Conservation (phyloP, 257 asterid genomes). For the Ballota nigra region DNA sequence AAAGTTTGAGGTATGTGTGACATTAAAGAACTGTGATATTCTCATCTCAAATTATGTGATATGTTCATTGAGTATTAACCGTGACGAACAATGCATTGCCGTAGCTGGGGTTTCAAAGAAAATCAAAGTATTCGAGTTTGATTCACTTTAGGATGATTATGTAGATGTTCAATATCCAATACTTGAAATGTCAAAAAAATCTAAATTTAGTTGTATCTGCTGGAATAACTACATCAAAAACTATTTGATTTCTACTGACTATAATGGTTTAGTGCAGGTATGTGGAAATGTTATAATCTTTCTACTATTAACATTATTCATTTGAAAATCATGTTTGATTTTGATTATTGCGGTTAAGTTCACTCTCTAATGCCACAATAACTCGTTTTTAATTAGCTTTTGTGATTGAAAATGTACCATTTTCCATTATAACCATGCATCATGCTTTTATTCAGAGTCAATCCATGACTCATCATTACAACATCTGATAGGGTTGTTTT, state of each 20-base stretch:
- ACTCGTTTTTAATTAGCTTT: too few relatives aligned
- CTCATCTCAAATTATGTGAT: slow-evolving; percentile 38
- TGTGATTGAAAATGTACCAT: too few relatives aligned
- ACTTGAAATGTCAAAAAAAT: slow-evolving; percentile 42
- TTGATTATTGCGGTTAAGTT: neutral
- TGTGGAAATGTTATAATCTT: neutral
- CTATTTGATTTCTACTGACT: slow-evolving; percentile 50
- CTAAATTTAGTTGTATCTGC: slow-evolving; percentile 50
- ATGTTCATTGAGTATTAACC: slow-evolving; percentile 50
- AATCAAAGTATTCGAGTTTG: slow-evolving; percentile 46
- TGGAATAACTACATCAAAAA: slow-evolving; percentile 56
- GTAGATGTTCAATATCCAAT: slow-evolving; percentile 57
- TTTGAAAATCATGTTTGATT: too few relatives aligned
- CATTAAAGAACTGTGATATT: slow-evolving; percentile 35
- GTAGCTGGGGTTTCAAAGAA: slow-evolving; percentile 56
- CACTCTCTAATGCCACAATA: too few relatives aligned
- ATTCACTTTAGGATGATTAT: slow-evolving; percentile 37
- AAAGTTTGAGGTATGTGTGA: slow-evolving; percentile 49
- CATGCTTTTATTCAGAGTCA: too few relatives aligned
- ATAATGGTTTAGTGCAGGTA: slow-evolving; percentile 59
- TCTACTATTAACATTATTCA: too few relatives aligned
- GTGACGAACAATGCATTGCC: slow-evolving; percentile 49
- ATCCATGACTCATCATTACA: too few relatives aligned
- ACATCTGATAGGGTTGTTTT: too few relatives aligned
- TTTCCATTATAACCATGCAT: too few relatives aligned